phyloP scores from a whole-genome alignment of 2,329 filamentous ascomycete genomes.

The Pyrenophora tritici-repentis region DNA sequence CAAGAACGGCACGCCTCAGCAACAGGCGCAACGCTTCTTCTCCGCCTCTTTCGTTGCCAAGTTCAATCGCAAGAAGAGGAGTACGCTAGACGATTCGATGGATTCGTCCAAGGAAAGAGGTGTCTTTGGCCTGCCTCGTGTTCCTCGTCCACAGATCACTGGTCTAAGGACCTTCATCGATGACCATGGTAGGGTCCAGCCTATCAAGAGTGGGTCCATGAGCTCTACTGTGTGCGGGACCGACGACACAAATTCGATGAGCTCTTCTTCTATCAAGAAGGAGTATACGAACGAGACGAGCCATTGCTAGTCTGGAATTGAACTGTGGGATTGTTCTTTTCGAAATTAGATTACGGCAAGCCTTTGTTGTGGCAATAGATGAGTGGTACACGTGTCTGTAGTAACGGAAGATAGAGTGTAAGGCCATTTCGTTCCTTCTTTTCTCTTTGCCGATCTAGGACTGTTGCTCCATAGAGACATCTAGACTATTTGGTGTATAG shows the following conservation, averaged over 20 bases:
- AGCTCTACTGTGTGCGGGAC: background rate
- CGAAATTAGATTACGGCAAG: no score
- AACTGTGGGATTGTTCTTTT: no score
- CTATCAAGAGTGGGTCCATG: background rate
- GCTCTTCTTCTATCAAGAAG: no score
- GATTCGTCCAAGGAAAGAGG: background rate
- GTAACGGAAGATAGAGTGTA: no score
- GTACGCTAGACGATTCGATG: background rate
- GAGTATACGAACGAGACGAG: no score
- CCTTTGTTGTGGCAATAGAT: no score
- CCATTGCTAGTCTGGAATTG: no score
- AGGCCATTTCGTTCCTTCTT: no score
- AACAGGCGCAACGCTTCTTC: background rate
- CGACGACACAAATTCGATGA: background rate
- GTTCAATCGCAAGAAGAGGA: background rate
- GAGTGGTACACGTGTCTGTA: no score
- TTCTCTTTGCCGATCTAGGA: no score
- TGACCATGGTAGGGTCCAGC: background rate
- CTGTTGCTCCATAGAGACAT: no score
- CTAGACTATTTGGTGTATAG: no score
- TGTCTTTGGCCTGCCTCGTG: background rate
- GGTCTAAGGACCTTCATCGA: conserved; percentile 5
- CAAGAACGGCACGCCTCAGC: background rate
- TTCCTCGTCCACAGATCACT: conserved; percentile 1
- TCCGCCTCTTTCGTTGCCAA: background rate